phyloP scores from a whole-genome alignment of 2,329 filamentous ascomycete genomes.

The Botrytis hyacinthi region DNA sequence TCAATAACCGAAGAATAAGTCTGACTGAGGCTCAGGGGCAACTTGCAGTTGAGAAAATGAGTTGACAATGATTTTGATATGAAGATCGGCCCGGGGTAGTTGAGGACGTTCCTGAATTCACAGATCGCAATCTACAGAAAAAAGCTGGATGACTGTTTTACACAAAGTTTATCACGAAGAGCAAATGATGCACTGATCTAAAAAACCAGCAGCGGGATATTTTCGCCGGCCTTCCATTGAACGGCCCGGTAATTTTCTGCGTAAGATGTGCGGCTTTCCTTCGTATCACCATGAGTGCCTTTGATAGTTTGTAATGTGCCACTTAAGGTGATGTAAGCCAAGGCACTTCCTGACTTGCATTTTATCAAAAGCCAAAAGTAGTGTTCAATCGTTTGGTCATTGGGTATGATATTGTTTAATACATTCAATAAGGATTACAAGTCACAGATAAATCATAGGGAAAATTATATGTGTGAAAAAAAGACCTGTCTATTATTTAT shows the following conservation, averaged over 20 bases:
- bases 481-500: background rate
- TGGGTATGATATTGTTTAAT: background rate
- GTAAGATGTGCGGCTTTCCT: background rate
- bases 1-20: background rate
- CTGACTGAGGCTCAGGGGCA: background rate
- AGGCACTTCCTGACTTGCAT: background rate
- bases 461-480: background rate
- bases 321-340: background rate
- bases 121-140: background rate
- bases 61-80: background rate
- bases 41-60: background rate
- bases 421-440: background rate
- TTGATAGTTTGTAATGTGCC: too few relatives aligned
- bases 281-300: background rate
- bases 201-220: background rate
- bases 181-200: background rate
- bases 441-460: background rate
- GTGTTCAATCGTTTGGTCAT: background rate
- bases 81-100: background rate
- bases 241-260: background rate
- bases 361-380: background rate
- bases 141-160: background rate
- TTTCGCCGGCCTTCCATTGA: too few relatives aligned
- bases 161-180: background rate
- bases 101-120: background rate